phyloP scores from a whole-genome alignment of 2,329 filamentous ascomycete species.

The Colletotrichum noveboracense region DNA sequence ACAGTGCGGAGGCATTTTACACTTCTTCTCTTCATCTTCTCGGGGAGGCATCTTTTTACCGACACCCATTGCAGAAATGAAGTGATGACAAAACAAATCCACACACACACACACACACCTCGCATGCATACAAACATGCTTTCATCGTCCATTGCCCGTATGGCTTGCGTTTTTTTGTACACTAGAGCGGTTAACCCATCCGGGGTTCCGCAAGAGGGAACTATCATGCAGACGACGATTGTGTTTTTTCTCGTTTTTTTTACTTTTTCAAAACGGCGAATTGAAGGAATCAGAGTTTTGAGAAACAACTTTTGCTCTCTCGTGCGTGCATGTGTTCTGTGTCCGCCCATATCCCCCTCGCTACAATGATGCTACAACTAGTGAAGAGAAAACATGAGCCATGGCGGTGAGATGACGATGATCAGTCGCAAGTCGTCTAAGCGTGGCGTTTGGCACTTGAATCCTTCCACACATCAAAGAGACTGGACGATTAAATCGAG shows the following conservation, averaged over 20 bases:
- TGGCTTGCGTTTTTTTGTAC: constrained; percentile 11
- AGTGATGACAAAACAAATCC: constrained; percentile 11
- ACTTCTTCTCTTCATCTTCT: constrained; percentile 3
- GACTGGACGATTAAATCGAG: not conserved
- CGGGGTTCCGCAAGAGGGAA: not conserved
- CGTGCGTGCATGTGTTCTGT: not conserved
- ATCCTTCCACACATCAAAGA: not conserved
- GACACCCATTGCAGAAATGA: constrained; percentile 19
- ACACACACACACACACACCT: not conserved
- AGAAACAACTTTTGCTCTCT: not conserved
- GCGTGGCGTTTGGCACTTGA: not conserved
- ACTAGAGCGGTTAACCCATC: constrained; percentile 1
- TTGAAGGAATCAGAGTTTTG: constrained; percentile 11
- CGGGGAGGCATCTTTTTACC: constrained; percentile 8
- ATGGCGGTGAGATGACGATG: not conserved
- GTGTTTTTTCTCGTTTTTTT: not conserved
- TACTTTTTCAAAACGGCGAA: constrained; percentile 15
- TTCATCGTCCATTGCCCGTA: not conserved
- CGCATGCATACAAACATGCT: not conserved
- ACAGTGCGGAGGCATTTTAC: constrained; percentile 1
- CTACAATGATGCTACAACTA: not conserved
- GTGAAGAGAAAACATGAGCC: not conserved
- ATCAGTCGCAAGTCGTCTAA: not conserved
- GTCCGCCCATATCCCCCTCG: not conserved
- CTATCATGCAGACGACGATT: constrained; percentile 15